A percentile compares a stretch with the other conserved stretches of the same genome.
phyloP scores from a whole-genome alignment of 805 yeast species.

The Yamadazyma akitaensis region DNA sequence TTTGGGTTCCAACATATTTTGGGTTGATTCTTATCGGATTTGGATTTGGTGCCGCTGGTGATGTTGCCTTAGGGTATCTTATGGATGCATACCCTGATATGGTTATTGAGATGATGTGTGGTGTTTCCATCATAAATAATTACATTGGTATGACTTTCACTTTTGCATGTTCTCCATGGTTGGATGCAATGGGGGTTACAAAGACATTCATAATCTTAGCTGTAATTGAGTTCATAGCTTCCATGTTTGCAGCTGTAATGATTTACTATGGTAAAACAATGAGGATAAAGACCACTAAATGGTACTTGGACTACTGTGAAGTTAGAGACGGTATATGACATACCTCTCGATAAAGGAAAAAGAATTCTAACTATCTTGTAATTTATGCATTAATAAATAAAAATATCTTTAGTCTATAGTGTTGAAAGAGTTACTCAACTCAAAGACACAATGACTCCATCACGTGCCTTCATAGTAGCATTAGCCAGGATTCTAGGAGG shows the following conservation, averaged over 20 bases:
- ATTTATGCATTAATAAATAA: not conserved
- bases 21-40: conserved; percentile 37
- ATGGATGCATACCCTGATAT: conserved; percentile 42
- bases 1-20: conserved; percentile 36
- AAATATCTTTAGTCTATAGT: not conserved
- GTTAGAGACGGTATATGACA: conserved; percentile 19
- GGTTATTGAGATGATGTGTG: conserved; percentile 40
- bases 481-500: conserved; percentile 30
- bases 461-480: conserved; percentile 26
- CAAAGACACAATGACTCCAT: conserved; percentile 15
- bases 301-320: conserved; percentile 29
- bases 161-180: conserved; percentile 39
- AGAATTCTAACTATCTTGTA: not conserved
- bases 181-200: conserved; percentile 33
- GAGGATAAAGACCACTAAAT: conserved; percentile 30
- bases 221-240: conserved; percentile 32
- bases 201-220: conserved; percentile 35
- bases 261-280: conserved; percentile 33
- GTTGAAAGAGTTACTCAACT: not conserved
- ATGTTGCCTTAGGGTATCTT: conserved; percentile 35
- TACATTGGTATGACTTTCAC: conserved; percentile 37
- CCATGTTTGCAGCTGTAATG: conserved; percentile 28
- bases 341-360: not conserved
- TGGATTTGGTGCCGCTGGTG: conserved; percentile 39
- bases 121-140: conserved; percentile 37